phyloP scores from a whole-genome alignment of 306 rosid species.

The Vigna unguiculata region DNA sequence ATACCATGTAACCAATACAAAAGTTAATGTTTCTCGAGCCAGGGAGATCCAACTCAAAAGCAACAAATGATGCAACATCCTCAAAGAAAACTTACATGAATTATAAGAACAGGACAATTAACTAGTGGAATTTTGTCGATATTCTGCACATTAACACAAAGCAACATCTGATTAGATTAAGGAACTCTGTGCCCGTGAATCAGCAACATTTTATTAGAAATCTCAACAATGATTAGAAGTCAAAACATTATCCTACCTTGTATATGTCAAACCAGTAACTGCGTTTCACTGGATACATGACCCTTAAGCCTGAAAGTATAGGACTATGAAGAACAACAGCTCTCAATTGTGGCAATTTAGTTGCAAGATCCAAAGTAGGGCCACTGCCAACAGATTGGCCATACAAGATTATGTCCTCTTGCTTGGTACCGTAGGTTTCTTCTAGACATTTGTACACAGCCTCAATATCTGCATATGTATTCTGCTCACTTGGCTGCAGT shows the following conservation, averaged over 20 bases:
- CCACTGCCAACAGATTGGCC: slow-evolving; percentile 65
- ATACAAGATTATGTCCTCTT: slow-evolving; percentile 44
- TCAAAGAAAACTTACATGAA: slow-evolving; percentile 69
- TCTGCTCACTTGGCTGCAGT: slow-evolving; percentile 90
- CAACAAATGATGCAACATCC: slow-evolving; percentile 23
- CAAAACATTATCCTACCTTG: slow-evolving; percentile 58
- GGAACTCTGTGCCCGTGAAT: slow-evolving; percentile 15
- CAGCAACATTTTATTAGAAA: slow-evolving; percentile 16
- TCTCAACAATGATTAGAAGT: slow-evolving; percentile 7
- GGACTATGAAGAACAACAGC: slow-evolving; percentile 89
- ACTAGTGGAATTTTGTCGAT: slow-evolving; percentile 84
- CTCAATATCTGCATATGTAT: slow-evolving; percentile 87
- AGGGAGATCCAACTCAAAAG: slow-evolving; percentile 4
- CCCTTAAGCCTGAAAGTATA: slow-evolving; percentile 84
- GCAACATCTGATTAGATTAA: slow-evolving; percentile 29
- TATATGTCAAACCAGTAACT: slow-evolving; percentile 89
- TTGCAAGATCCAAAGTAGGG: slow-evolving; percentile 87
- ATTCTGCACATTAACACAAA: slow-evolving; percentile 63
- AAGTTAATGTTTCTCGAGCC: slow-evolving; percentile 13
- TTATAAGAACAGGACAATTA: slow-evolving; percentile 85
- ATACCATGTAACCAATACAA: neutral
- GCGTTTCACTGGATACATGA: slow-evolving; percentile 88
- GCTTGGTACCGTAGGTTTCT: slow-evolving; percentile 82
- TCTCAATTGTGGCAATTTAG: slow-evolving; percentile 72
- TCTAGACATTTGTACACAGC: slow-evolving; percentile 87